Conservation (phyloP, 1,284 basidiomycete genomes). For the Melampsora larici-populina region DNA sequence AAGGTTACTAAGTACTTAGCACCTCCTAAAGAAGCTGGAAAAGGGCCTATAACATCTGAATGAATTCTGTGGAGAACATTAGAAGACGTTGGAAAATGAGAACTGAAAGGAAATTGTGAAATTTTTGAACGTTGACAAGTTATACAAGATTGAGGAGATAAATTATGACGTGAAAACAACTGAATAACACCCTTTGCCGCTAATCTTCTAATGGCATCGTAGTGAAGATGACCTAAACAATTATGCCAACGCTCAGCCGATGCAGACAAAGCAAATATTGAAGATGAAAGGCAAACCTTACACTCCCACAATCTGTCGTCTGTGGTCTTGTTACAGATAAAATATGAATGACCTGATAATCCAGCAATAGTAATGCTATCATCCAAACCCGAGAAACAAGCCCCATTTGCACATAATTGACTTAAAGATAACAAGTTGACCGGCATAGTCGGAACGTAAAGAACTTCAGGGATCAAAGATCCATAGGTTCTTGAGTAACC, state of each 20-base stretch:
- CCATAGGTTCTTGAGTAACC: neutral
- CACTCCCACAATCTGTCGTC: neutral
- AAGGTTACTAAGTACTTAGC: too few species aligned
- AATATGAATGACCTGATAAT: neutral
- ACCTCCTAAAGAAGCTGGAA: neutral
- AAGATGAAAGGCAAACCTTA: neutral
- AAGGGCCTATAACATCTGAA: neutral
- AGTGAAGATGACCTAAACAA: too few species aligned
- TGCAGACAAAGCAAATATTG: neutral
- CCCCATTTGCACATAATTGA: neutral
- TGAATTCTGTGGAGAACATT: neutral
- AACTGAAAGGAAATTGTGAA: neutral
- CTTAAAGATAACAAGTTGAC: neutral
- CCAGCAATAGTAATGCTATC: neutral
- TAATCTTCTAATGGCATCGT: too few species aligned
- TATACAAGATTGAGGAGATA: neutral
- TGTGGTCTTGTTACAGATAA: neutral
- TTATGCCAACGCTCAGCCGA: neutral
- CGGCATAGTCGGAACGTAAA: neutral
- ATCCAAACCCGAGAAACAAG: neutral
- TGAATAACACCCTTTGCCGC: too few species aligned
- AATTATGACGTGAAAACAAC: too few species aligned
- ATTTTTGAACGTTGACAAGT: neutral
- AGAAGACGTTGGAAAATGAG: neutral
- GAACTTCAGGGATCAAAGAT: neutral